Conservation (phyloP, 345 rosid genomes). For the Trapa incisa region DNA sequence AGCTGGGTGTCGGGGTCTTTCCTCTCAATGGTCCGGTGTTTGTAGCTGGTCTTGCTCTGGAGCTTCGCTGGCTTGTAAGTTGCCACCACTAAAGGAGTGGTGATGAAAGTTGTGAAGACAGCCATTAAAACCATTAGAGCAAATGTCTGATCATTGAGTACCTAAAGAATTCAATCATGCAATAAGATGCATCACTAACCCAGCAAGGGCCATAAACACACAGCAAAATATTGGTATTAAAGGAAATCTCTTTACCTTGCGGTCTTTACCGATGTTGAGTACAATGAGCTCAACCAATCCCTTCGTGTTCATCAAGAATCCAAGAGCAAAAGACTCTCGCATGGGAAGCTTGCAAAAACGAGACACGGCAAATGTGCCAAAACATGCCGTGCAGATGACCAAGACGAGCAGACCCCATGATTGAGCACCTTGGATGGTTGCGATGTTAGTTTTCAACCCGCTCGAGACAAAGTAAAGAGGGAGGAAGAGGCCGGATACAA, state of each 20-base stretch:
- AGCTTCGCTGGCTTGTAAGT: slow-evolving; percentile 48
- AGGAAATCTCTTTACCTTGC: slow-evolving; percentile 10
- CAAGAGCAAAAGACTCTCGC: slow-evolving; percentile 44
- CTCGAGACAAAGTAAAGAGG: slow-evolving; percentile 74
- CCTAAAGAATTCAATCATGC: slow-evolving; percentile 26
- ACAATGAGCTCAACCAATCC: slow-evolving; percentile 90
- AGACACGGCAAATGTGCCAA: slow-evolving; percentile 49
- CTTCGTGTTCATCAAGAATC: slow-evolving; percentile 71
- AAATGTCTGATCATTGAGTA: slow-evolving; percentile 65
- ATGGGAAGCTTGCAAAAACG: slow-evolving; percentile 33
- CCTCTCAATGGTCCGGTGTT: slow-evolving; percentile 37
- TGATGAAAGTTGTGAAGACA: slow-evolving; percentile 63
- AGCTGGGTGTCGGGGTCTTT: slow-evolving; percentile 29
- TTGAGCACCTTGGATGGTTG: slow-evolving; percentile 41
- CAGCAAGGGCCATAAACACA: not conserved
- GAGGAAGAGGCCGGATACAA: slow-evolving; percentile 59
- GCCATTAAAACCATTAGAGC: slow-evolving; percentile 77
- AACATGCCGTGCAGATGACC: slow-evolving; percentile 52
- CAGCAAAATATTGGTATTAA: not conserved
- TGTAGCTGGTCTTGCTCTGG: slow-evolving; percentile 24
- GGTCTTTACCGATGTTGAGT: slow-evolving; percentile 71
- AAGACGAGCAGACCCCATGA: slow-evolving; percentile 67
- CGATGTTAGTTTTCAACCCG: slow-evolving; percentile 64
- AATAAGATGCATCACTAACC: not conserved
- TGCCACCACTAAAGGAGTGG: slow-evolving; percentile 57